Base-by-base conservation (phyloP, 352 stramenopile genomes). In the Thraustotheca clavata region DNA sequence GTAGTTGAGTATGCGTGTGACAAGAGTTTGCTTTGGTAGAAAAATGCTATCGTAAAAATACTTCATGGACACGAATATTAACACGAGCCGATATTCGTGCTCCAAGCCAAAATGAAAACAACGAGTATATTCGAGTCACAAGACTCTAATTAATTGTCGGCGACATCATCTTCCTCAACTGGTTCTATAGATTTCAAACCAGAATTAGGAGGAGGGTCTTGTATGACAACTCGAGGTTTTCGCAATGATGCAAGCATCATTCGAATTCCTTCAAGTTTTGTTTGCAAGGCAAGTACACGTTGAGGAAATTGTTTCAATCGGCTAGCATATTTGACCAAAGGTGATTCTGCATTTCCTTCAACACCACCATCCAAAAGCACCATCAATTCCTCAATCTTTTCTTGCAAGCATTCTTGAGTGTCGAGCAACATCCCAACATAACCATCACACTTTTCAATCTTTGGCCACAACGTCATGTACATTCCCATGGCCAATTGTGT, bases 321-420 rank as follows among this genome's bases (percentile, higher is more conserved):
- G 27, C 86, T 77, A 1, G 81, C 83, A 36, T 91, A 93, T 26
- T 72, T 69, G 29, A 90, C 76, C 1, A 93, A 67, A 24, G 81
- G 57, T 9, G 57, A 65, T 26, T 83, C 80, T 4, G 88, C 86
- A 71, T 98, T 98, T 18, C 79, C 77, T 2, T 88, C 90, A 8
- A 86, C 91, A 67, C 98, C 90, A 69, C 97, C 90, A 71, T 98
- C 98, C 12, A 98, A 67, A 69, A 98, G 91, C 6, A 97, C 76
- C 90, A 98, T 97, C n/a, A 98, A 74, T 73, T 98, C 98, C 68
- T 98, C 92, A 29, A 98, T 96, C 69, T 98, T 94, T 61, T 97
- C 88, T 47, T 91, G 83, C 20, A 93, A 76, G 49, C 88, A 75
- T 41, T 83, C 74, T 60, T 93, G 81, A 24, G 81, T 83, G 8